Conservation (phyloP, 768 basidiomycete species). For the Trametes sanguinea region DNA sequence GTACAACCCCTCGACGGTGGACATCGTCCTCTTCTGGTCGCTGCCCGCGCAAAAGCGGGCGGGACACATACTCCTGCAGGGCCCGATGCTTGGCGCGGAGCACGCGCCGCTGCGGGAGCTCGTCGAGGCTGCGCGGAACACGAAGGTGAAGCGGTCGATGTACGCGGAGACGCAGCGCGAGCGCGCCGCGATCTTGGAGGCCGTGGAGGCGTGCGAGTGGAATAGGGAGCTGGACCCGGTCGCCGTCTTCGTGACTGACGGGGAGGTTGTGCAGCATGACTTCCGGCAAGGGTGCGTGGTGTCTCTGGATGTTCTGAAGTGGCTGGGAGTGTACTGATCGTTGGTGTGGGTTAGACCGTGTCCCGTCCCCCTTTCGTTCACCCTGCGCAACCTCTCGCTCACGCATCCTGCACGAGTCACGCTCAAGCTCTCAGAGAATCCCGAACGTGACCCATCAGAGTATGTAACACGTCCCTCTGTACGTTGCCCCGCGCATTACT, state of each 20-base stretch:
- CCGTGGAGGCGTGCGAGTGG: slow-evolving; percentile 72
- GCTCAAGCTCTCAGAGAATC: slow-evolving; percentile 44
- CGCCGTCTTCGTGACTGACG: slow-evolving; percentile 50
- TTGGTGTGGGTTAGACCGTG: slow-evolving; percentile 49
- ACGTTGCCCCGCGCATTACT: too few relatives aligned
- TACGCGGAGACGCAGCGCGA: slow-evolving; percentile 89
- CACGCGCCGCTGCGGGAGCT: slow-evolving; percentile 66
- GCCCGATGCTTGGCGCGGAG: slow-evolving; percentile 63
- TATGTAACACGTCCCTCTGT: not conserved
- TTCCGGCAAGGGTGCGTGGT: slow-evolving; percentile 67
- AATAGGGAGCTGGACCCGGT: slow-evolving; percentile 80
- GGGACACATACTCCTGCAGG: slow-evolving; percentile 62
- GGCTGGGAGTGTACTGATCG: not conserved
- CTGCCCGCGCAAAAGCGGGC: slow-evolving; percentile 58
- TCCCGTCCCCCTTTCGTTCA: slow-evolving; percentile 53
- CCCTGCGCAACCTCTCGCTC: slow-evolving; percentile 71
- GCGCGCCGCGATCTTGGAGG: slow-evolving; percentile 63
- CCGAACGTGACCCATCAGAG: not conserved
- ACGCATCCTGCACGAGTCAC: slow-evolving; percentile 60
- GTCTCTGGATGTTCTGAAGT: not conserved
- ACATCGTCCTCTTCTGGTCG: slow-evolving; percentile 78
- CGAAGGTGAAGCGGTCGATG: slow-evolving; percentile 78
- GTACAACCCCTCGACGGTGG: slow-evolving; percentile 70
- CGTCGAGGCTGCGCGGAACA: slow-evolving; percentile 58
- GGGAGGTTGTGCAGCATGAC: slow-evolving; percentile 54